Conservation (phyloP, 169 alveolate species). For the Eimeria zaria region DNA sequence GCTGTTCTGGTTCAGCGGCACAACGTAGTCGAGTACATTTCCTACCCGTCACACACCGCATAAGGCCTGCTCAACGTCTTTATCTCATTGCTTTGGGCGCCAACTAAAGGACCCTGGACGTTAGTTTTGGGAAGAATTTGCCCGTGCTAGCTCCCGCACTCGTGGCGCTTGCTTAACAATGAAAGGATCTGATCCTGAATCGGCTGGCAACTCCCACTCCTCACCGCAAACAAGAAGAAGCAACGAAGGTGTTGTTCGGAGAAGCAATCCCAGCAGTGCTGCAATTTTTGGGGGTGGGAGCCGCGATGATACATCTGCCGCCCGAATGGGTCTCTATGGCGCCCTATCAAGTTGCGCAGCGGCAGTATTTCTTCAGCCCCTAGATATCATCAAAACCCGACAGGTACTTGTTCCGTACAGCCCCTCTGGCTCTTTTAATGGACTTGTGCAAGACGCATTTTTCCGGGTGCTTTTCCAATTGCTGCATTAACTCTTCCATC, state of each 20-base stretch:
- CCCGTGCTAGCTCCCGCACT: too few species aligned
- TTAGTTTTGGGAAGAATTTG: background rate
- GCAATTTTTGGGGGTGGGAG: conserved; percentile 56
- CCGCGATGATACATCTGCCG: background rate
- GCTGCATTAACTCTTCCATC: background rate
- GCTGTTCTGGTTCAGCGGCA: background rate
- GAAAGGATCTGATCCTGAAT: conserved; percentile 9
- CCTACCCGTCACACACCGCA: background rate
- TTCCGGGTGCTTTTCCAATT: background rate
- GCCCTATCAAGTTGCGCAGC: conserved; percentile 77
- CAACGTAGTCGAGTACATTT: background rate
- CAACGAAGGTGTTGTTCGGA: background rate
- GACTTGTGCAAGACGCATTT: background rate
- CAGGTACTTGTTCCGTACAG: conserved; percentile 38
- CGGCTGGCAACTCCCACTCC: conserved; percentile 29
- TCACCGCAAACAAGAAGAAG: background rate
- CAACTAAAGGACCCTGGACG: background rate
- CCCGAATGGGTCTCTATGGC: conserved; percentile 80
- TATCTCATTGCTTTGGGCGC: background rate
- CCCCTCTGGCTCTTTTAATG: background rate
- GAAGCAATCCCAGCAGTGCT: conserved; percentile 24
- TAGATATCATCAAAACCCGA: conserved; percentile 84
- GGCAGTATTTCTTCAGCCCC: conserved; percentile 82
- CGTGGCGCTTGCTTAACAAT: background rate
- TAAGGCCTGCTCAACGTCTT: background rate